Conservation (phyloP, 345 rosid species). For the Mangifera indica region DNA sequence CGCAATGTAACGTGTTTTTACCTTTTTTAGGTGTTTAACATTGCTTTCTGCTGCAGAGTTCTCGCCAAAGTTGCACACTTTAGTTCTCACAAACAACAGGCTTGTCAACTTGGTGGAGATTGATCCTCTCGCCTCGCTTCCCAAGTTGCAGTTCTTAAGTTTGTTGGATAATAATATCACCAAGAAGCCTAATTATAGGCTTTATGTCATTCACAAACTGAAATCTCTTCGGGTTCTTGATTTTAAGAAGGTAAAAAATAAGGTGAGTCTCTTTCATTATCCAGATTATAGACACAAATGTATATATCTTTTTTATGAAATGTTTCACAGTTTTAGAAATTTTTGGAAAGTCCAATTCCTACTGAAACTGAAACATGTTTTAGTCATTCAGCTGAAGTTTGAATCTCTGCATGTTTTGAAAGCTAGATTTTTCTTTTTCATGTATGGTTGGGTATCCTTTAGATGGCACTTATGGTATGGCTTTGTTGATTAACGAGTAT, state of each 20-base stretch:
- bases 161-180: slow-evolving; percentile 91
- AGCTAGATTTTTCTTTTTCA: neutral
- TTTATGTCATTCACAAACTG: slow-evolving; percentile 85
- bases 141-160: slow-evolving; percentile 86
- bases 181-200: slow-evolving; percentile 85
- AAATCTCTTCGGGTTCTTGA: slow-evolving; percentile 88
- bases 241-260: slow-evolving; percentile 86
- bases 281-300: too few relatives aligned
- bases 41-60: slow-evolving; percentile 53
- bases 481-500: neutral
- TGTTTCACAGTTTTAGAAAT: neutral
- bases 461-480: neutral
- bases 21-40: neutral
- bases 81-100: slow-evolving; percentile 93
- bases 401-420: neutral
- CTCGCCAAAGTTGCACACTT: slow-evolving; percentile 82
- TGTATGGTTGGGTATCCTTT: neutral
- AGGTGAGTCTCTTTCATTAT: slow-evolving; percentile 50
- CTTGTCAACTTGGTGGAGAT: slow-evolving; percentile 97
- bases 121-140: slow-evolving; percentile 86
- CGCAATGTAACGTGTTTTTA: too few relatives aligned
- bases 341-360: neutral
- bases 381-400: neutral
- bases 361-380: neutral
- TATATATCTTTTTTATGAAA: too few relatives aligned